phyloP scores from a whole-genome alignment of 192 early-diverging fungal genomes.

The Dissophora ornata region DNA sequence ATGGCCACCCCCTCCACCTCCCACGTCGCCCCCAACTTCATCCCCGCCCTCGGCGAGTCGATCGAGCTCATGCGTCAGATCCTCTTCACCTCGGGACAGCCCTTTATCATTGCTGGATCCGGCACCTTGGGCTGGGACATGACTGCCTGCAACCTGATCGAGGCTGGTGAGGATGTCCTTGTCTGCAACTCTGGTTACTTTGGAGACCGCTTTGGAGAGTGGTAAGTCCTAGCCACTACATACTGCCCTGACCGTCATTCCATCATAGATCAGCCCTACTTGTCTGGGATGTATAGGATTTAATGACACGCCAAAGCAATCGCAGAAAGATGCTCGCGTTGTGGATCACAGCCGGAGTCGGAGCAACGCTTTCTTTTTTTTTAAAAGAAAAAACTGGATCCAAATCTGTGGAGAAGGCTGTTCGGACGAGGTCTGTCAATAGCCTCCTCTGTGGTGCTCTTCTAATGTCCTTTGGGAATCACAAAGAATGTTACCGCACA shows the following conservation, averaged over 20 bases:
- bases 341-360: too few species aligned
- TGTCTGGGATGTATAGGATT: too few species aligned
- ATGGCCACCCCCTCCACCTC: slow-evolving; percentile 92
- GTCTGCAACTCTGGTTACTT: slow-evolving; percentile 95
- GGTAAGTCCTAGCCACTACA: slow-evolving; percentile 72
- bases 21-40: slow-evolving; percentile 92
- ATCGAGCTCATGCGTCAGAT: slow-evolving; percentile 87
- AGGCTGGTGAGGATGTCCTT: slow-evolving; percentile 88
- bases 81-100: slow-evolving; percentile 87
- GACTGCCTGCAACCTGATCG: slow-evolving; percentile 90
- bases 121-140: slow-evolving; percentile 99
- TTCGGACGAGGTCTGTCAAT: not conserved
- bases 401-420: slow-evolving; percentile 11
- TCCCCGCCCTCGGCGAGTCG: slow-evolving; percentile 87
- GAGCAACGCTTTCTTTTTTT: not conserved
- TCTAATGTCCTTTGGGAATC: too few species aligned
- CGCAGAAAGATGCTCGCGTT: too few species aligned
- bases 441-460: too few species aligned
- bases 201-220: slow-evolving; percentile 94
- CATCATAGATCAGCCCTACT: too few species aligned
- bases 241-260: too few species aligned
- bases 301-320: too few species aligned
- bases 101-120: slow-evolving; percentile 94
- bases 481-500: too few species aligned
- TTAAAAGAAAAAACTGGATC: slow-evolving; percentile 1